Conservation (phyloP, 345 rosid species). For the Aegle marmelos region DNA sequence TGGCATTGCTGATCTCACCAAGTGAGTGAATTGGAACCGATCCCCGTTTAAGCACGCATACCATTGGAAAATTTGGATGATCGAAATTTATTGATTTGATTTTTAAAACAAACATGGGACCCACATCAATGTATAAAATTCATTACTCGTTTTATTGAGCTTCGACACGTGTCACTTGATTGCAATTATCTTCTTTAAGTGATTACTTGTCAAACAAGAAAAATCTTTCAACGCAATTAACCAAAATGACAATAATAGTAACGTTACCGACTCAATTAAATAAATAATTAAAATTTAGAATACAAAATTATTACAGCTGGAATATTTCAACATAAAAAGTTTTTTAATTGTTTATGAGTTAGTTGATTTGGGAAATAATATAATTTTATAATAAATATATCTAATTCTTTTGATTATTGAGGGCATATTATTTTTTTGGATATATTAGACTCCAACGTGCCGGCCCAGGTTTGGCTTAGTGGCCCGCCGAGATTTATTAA, state of each 20-base stretch:
- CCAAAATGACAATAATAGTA: background rate
- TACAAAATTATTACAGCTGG: conserved; percentile 8
- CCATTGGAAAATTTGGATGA: background rate
- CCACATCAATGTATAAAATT: background rate
- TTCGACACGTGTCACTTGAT: background rate
- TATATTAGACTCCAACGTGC: conserved; percentile 17
- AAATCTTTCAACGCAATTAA: background rate
- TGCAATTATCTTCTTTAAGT: background rate
- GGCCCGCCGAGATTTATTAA: conserved; percentile 11
- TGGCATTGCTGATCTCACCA: conserved; percentile 19
- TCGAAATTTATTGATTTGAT: background rate
- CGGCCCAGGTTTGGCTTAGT: background rate
- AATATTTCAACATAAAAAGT: background rate
- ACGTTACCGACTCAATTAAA: conserved; percentile 2
- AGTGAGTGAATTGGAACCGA: background rate
- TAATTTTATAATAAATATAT: background rate
- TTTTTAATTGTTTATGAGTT: background rate
- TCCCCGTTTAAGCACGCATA: background rate
- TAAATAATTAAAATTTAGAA: background rate
- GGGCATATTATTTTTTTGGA: background rate
- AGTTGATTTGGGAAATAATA: background rate
- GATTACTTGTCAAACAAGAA: conserved; percentile 1
- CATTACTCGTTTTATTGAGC: background rate
- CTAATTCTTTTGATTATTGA: background rate
- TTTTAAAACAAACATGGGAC: conserved; percentile 12